Evolutionary conservation across 768 basidiomycete genomes (phyloP), one percentile per base, ranked within the genome.

Genomic region (Mycena leptocephala): DNA sequence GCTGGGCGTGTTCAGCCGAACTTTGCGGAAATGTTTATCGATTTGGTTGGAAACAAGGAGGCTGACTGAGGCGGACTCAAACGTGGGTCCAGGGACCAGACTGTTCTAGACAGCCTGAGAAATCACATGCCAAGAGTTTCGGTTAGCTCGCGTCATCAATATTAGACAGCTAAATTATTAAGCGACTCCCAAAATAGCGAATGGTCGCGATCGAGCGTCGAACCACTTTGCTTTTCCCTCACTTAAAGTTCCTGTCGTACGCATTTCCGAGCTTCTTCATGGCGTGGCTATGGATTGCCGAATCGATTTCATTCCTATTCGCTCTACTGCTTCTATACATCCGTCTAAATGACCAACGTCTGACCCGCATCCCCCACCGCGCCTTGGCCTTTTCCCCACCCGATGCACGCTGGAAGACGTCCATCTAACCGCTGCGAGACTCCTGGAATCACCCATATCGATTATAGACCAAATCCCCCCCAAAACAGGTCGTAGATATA

Each of bases 401-500:
- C 90, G 95, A 30, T 83, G 87, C 75, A 89, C 89, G 0, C 82
- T 86, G 6, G 81, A 88, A 58, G 85, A 86, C 24, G 88, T 91
- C 24, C 85, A 78, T 9, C 70, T 70, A 26, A 83, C 86, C 3
- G 88, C 89, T 1, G 82, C 84, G 14, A 69, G 80, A 26, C 81
- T 92, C n/a, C 81, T 78, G 5, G 79, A 82, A 58, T 70, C 78
- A 22, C 86, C 84, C 0, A 79, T 87, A 67, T 79, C 84, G 37
- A 83, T 87, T 46, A 76, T 85, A 9, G 86, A 88, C 55, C 86
- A 92, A 70, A 82, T 95, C 32, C 93, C 93, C 7, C 91, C 91
- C 3, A 92, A 87, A 82, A 96, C 95, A 0, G 94, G 94, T 24
- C 88, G 95, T 70, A 87, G 92, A 62, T 95, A 96, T 81, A 94